A percentile compares a stretch with the other conserved stretches of the same genome.
Evolutionary conservation across 164 flowering plant genomes (phyloP).

Genomic region (Protea cynaroides): DNA sequence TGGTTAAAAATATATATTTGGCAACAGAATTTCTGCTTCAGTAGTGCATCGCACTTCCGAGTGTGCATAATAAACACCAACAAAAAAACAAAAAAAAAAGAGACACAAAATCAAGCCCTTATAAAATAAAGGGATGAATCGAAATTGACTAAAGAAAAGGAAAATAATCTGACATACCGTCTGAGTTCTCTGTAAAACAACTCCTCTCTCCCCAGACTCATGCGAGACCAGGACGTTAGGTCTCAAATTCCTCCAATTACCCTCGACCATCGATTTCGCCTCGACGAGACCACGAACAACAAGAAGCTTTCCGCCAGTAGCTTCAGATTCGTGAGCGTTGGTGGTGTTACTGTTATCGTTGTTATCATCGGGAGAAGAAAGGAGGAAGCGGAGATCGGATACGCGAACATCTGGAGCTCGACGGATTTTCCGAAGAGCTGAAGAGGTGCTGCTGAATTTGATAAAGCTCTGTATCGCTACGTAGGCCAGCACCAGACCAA

Average conservation of each 20-base stretch:
- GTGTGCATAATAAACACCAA: too few relatives aligned
- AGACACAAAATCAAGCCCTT: too few relatives aligned
- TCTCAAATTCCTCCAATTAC: constrained; percentile 34
- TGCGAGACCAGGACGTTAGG: constrained; percentile 39
- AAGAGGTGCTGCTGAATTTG: constrained; percentile 28
- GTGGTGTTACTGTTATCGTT: constrained; percentile 9
- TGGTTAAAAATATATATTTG: too few relatives aligned
- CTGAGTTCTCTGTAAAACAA: constrained; percentile 51
- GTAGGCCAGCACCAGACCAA: constrained; percentile 63
- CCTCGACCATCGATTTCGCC: constrained; percentile 46
- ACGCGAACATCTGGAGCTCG: constrained; percentile 42
- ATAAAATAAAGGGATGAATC: too few relatives aligned
- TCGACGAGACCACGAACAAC: constrained; percentile 66
- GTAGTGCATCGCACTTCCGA: too few relatives aligned
- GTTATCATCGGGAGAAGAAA: constrained; percentile 16
- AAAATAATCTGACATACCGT: constrained; percentile 29
- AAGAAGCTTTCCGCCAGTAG: constrained; percentile 28
- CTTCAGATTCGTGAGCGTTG: background rate
- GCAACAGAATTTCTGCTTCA: too few relatives aligned
- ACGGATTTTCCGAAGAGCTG: constrained; percentile 48
- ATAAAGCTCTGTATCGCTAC: constrained; percentile 46
- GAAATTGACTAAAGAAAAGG: too few relatives aligned
- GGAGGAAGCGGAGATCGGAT: constrained; percentile 60
- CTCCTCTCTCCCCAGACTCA: constrained; percentile 58
- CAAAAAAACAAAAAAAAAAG: too few relatives aligned